phyloP scores from a whole-genome alignment of 305 asterid species.

The Solanum aculeatissimum region DNA sequence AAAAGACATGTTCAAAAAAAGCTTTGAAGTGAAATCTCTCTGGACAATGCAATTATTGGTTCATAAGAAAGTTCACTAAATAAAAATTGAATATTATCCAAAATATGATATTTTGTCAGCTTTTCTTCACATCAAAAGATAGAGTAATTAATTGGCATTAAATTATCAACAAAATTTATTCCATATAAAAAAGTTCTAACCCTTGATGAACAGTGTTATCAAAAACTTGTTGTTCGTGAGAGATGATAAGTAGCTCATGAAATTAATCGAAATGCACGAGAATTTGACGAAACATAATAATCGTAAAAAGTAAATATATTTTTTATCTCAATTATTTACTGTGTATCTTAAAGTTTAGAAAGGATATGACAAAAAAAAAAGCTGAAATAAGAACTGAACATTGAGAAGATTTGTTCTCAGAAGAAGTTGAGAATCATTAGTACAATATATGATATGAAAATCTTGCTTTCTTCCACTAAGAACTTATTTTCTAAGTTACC shows the following conservation, averaged over 20 bases:
- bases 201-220: neutral
- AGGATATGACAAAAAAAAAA: neutral
- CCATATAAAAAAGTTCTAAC: too few species aligned
- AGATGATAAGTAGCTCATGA: neutral
- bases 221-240: neutral
- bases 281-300: accelerated
- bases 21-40: neutral
- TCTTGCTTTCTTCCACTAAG: neutral
- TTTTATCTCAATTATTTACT: neutral
- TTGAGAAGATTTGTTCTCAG: neutral
- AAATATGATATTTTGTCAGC: neutral
- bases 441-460: neutral
- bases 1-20: neutral
- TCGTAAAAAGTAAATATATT: neutral
- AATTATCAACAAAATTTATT: too few species aligned
- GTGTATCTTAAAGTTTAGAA: neutral
- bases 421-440: neutral
- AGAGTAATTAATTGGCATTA: neutral
- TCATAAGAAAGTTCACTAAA: neutral
- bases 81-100: neutral
- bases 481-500: neutral
- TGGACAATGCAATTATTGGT: neutral
- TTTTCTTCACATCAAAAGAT: neutral
- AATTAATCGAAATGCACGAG: neutral
- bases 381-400: neutral